Base-by-base conservation (phyloP, 176 grass and related monocot genomes). In the bread wheat (Triticum aestivum) region DNA sequence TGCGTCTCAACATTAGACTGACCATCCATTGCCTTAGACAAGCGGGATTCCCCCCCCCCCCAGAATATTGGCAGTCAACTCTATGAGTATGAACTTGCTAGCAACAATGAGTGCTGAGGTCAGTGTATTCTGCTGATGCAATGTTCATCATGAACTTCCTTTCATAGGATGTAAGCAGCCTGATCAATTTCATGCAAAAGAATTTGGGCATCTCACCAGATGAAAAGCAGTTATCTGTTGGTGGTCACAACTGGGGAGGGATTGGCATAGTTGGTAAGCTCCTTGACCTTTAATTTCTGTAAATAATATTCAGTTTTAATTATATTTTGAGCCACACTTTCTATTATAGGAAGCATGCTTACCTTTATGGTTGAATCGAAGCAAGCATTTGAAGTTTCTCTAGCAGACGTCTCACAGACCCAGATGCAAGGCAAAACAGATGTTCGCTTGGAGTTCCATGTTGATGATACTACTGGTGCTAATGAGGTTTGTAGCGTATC, bases 351-450 rank as follows among this genome's bases (percentile, higher is more conserved):
- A 85, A 96, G 88, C 69, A 89, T 91, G 94, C 92, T 99, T 79
- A 93, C 90, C 63, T 99, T 99, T 75, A 91, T 93, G 90, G 94
- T 94, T 85, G 92, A 83, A 74, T 85, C 90, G 41, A 96, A 96
- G 85, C 97, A 93, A 91, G 94, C 97, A 85, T 99, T 99, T 96
- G 97, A 99, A 73, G 87, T 96, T 66, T 96, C 90, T 78, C 77
- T 99, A 88, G 78, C 97, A 78, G 97, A 99, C 73, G 97, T 99
- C 37, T 90, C 97, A 38, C 97, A 99, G 88, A 99, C 94, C 21
- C 97, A 99, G 80, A 88, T 96, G 85, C 97, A 99, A 90, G 97
- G 97, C 30, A 99, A 99, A 91, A 99, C 94, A 63, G 97, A 99
- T 89, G 94, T 94, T 76, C 91, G 93, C 73, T 93, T 99, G 77